phyloP scores from a whole-genome alignment of 371 early-diverging fungal species.

The Rhizopus sp. region DNA sequence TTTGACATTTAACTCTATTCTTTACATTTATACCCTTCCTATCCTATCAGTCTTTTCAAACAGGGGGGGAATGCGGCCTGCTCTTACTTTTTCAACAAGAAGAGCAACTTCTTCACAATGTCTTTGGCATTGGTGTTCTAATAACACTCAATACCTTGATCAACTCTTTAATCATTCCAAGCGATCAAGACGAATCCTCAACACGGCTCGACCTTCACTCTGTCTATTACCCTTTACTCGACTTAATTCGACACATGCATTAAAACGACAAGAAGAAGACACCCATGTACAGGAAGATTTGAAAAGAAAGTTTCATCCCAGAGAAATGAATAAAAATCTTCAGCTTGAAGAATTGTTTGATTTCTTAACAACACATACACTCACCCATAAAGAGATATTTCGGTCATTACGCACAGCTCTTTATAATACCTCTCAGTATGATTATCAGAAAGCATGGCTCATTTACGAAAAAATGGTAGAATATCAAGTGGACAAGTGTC shows the following conservation, averaged over 20 bases:
- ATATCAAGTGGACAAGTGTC: slow-evolving; percentile 21
- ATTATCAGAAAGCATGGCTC: slow-evolving; percentile 32
- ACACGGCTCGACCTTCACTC: slow-evolving; percentile 3
- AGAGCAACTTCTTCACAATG: slow-evolving; percentile 23
- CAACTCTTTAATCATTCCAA: slow-evolving; percentile 7
- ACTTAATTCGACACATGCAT: slow-evolving; percentile 6
- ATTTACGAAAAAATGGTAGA: slow-evolving; percentile 39
- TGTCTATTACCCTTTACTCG: slow-evolving; percentile 9
- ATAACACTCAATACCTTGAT: background rate
- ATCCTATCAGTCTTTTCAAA: background rate
- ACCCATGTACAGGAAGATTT: background rate
- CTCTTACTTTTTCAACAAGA: slow-evolving; percentile 28
- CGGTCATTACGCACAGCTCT: slow-evolving; percentile 33
- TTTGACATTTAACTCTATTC: background rate
- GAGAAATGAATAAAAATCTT: slow-evolving; percentile 16
- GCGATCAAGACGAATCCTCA: slow-evolving; percentile 5
- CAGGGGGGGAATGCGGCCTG: slow-evolving; percentile 25
- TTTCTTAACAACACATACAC: background rate
- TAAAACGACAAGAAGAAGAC: slow-evolving; percentile 6
- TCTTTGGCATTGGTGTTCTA: slow-evolving; percentile 15
- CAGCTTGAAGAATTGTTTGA: slow-evolving; percentile 4
- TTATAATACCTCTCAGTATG: slow-evolving; percentile 28
- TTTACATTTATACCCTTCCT: background rate
- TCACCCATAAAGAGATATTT: slow-evolving; percentile 19
- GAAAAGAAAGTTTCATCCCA: slow-evolving; percentile 9